Evolutionary conservation across 2,329 filamentous ascomycete species (phyloP).

Genomic region (Epichloe bromicola): DNA sequence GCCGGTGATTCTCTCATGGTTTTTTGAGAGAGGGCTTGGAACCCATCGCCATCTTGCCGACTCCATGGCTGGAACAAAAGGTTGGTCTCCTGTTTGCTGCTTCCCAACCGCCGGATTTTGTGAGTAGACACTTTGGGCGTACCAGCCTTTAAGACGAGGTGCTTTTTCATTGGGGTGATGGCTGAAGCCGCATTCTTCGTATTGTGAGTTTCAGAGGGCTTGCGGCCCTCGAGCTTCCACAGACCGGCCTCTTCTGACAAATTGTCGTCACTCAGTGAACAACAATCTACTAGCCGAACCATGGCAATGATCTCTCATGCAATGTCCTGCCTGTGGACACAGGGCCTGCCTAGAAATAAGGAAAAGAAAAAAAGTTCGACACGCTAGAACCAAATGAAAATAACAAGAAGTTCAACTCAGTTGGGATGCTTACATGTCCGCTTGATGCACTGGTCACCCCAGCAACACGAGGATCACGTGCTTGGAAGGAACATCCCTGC

Average conservation of each 20-base stretch:
- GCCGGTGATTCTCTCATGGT: conserved; percentile 4
- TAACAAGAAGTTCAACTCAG: too few relatives aligned
- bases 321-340: not conserved
- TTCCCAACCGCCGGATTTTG: conserved; percentile 19
- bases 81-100: conserved; percentile 10
- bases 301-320: not conserved
- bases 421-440: too few relatives aligned
- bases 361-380: too few relatives aligned
- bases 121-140: conserved; percentile 12
- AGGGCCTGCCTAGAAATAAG: not conserved
- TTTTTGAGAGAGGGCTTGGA: conserved; percentile 1
- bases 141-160: conserved; percentile 14
- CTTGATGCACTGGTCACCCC: too few relatives aligned
- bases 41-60: conserved; percentile 10
- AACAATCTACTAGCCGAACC: not conserved
- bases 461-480: too few relatives aligned
- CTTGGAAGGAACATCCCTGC: too few relatives aligned
- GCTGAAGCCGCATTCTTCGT: not conserved
- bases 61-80: conserved; percentile 21
- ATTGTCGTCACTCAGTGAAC: not conserved
- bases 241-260: not conserved
- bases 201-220: not conserved
- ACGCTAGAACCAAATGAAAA: too few relatives aligned
- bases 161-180: conserved; percentile 6
- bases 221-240: not conserved